Evolutionary conservation across 2,329 filamentous ascomycete genomes (phyloP), one percentile per base, ranked within the genome.

Genomic region (Chrysoporthe cubensis): DNA sequence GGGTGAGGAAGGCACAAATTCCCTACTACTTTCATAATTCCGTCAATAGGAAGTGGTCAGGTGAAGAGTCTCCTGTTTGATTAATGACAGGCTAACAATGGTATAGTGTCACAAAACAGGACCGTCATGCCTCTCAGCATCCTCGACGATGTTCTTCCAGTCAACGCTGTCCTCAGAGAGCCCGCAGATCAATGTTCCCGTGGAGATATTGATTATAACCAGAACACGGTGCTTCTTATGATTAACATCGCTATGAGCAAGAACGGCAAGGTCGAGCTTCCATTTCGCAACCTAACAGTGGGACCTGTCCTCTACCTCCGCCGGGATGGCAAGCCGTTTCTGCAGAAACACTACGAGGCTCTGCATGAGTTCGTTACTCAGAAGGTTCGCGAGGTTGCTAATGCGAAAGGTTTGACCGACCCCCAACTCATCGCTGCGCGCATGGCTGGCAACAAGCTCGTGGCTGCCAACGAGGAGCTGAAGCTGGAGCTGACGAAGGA

Each of bases 291-390:
- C 4, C 9, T 57, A 9, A 5, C 21, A 1, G 16, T 7, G 2
- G 62, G 50, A 18, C 16, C 48, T 14, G 7, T 64, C n/a, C 21
- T 57, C 40, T 64, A 64, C 40, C 16, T 64, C 50, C 62, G 62
- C 4, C 5, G 21, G 50, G 48, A 64, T 37, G 34, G 62, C 37
- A 57, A n/a, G 21, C 48, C 62, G 11, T 37, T 64, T 21, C 50
- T 56, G 13, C n/a, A 18, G 52, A 11, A 44, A 6, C 62, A 64
- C 21, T 37, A 40, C 13, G n/a, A 64, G 11, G 52, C 26, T 18
- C 50, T 64, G 4, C 37, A 40, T 26, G 21, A 13, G 1, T 64
- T 64, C 21, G 50, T 57, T 5, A 14, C 3, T 5, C 7, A 44
- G 44, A 21, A n/a, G 60, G 44, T 18, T 2, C 7, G 3, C 11